Evolutionary conservation across 495 filamentous ascomycete species (phyloP).

Genomic region (Penicillium ochrochloron): DNA sequence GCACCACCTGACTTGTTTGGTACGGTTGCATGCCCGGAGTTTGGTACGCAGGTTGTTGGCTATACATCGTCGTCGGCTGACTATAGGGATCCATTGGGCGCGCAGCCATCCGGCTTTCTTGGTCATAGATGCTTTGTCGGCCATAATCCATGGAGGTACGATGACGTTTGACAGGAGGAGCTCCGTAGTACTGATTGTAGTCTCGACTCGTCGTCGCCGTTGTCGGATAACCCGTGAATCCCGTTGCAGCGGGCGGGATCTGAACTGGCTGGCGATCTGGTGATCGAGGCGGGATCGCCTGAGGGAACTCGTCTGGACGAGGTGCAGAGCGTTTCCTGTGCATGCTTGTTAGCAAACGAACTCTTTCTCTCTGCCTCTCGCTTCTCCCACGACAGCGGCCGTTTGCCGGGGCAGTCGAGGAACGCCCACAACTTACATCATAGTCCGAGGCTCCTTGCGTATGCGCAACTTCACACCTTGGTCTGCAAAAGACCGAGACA

Average conservation of each 20-base stretch:
- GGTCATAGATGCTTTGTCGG: conserved; percentile 45
- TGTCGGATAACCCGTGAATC: conserved; percentile 44
- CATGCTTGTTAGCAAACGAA: conserved; percentile 16
- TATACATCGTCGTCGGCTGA: conserved; percentile 45
- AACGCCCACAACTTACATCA: conserved; percentile 48
- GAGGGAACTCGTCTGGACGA: conserved; percentile 46
- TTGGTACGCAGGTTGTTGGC: conserved; percentile 44
- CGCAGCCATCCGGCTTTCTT: conserved; percentile 44
- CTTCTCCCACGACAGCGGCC: background rate
- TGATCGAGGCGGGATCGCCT: conserved; percentile 43
- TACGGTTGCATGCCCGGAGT: conserved; percentile 45
- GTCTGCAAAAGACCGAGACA: conserved; percentile 92
- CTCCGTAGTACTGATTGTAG: conserved; percentile 41
- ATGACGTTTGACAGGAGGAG: conserved; percentile 45
- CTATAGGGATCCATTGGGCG: conserved; percentile 49
- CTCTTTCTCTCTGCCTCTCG: background rate
- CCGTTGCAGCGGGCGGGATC: conserved; percentile 36
- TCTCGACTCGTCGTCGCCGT: conserved; percentile 38
- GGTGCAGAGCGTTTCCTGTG: conserved; percentile 46
- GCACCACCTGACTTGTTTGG: conserved; percentile 44
- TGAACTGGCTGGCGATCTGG: conserved; percentile 50
- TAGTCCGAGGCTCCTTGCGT: conserved; percentile 77
- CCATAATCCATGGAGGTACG: conserved; percentile 53
- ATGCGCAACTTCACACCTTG: conserved; percentile 90
- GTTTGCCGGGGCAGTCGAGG: background rate